Evolutionary conservation across 768 basidiomycete species (phyloP), one percentile per base, ranked within the genome.

Genomic region (Galerina sulciceps): DNA sequence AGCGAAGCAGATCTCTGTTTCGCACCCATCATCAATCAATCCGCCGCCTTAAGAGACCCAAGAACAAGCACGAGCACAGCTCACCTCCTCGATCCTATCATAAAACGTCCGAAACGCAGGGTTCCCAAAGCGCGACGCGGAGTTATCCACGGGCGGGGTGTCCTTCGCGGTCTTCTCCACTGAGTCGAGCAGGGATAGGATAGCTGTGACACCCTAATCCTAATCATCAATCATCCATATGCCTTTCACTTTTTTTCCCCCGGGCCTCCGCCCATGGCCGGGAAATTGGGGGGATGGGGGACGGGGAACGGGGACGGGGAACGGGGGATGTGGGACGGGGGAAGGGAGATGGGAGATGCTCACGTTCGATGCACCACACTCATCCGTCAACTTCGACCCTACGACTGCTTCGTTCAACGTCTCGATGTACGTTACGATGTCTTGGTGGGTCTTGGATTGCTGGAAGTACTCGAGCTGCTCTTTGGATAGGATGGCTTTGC

Each of bases 81-180:
- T 60, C 70, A 90, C 95, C 76, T 90, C 81, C 15, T 77, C 67
- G 6, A 98, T 79, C 65, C 85, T 84, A 75, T 98, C 96, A 65
- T 95, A 93, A 70, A 99, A 97, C 0, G 85, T 85, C 65, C 90
- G 80, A 74, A 99, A 99, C 0, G 97, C 97, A 4, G 97, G 97
- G 73, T 99, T 99, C 1, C 97, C 96, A 68, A 99, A 99, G 31
- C 96, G 81, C 40, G 96, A 98, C 3, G 88, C 88, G 49, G 88
- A 81, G 70, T 97, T 99, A 63, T 95, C 90, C 15, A 96, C 87
- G 0, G 96, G 88, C 1, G 96, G 97, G 0, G 86, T 94, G 3
- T 78, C 81, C 15, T 79, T 77, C 9, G 86, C 92, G 11, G 90
- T 76, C 15, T 76, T 69, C 66, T 92, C 87, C 2, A 99, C 84